Conservation (phyloP, 2,329 filamentous ascomycete species). For the Harringtonia lauricola region DNA sequence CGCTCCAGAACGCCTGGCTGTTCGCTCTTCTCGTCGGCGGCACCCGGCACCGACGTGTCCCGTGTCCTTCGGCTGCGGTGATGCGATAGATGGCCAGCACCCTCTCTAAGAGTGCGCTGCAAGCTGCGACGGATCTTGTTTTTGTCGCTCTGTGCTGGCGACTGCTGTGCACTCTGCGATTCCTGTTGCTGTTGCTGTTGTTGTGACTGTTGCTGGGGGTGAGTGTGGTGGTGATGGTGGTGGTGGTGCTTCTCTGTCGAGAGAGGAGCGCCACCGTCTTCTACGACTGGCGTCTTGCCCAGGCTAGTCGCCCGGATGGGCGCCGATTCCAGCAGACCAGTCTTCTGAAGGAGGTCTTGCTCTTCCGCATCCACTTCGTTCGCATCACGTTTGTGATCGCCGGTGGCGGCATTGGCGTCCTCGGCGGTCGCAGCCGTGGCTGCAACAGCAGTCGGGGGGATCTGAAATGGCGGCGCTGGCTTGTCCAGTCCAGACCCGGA, state of each 20-base stretch:
- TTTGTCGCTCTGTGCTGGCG: slow-evolving; percentile 28
- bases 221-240: not conserved
- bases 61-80: slow-evolving; percentile 68
- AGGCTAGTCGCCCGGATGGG: slow-evolving; percentile 1
- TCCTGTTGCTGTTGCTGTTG: slow-evolving; percentile 62
- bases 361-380: slow-evolving; percentile 54
- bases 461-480: not conserved
- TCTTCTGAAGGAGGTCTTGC: slow-evolving; percentile 54
- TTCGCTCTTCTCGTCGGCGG: slow-evolving; percentile 35
- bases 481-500: slow-evolving; percentile 13
- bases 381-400: slow-evolving; percentile 2
- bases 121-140: slow-evolving; percentile 73
- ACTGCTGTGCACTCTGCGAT: slow-evolving; percentile 27
- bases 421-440: slow-evolving; percentile 3
- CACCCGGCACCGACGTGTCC: slow-evolving; percentile 54
- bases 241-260: not conserved
- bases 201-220: not conserved
- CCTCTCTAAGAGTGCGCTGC: slow-evolving; percentile 80
- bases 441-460: slow-evolving; percentile 1
- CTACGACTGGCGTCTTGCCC: slow-evolving; percentile 18
- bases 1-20: slow-evolving; percentile 61
- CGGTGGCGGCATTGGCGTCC: no score
- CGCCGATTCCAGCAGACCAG: slow-evolving; percentile 46
- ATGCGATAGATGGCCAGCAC: slow-evolving; percentile 52
- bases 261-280: slow-evolving; percentile 16